phyloP scores from a whole-genome alignment of 805 yeast species.

The Phaffomyces opuntiae region DNA sequence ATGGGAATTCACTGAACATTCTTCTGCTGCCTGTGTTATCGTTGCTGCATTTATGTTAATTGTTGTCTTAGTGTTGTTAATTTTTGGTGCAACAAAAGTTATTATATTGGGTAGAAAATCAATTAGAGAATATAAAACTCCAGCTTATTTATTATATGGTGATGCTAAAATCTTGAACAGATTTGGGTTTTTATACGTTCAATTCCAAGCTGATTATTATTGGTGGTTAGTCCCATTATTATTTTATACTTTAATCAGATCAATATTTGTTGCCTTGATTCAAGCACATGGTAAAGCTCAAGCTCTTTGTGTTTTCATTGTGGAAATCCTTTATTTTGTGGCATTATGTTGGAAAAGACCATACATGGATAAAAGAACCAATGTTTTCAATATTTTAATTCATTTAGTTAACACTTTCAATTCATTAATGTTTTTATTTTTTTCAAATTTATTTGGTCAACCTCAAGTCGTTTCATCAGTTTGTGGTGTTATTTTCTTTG shows the following conservation, averaged over 20 bases:
- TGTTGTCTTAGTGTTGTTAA: constrained; percentile 50
- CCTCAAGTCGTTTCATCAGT: constrained; percentile 87
- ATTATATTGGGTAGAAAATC: constrained; percentile 70
- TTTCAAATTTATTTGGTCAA: constrained; percentile 75
- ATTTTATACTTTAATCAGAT: constrained; percentile 60
- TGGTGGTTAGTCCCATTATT: constrained; percentile 71
- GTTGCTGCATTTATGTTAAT: constrained; percentile 68
- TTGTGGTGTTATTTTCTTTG: constrained; percentile 84
- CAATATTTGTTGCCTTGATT: constrained; percentile 79
- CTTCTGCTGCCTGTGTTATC: constrained; percentile 76
- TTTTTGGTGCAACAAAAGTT: constrained; percentile 72
- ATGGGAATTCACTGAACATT: constrained; percentile 84
- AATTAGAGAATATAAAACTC: constrained; percentile 66
- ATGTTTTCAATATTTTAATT: constrained; percentile 84
- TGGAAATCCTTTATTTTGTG: constrained; percentile 67
- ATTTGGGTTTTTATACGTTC: constrained; percentile 89
- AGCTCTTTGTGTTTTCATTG: constrained; percentile 65
- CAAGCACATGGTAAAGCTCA: constrained; percentile 78
- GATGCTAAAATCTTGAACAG: constrained; percentile 73
- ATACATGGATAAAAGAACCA: constrained; percentile 90
- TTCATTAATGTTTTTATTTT: constrained; percentile 81
- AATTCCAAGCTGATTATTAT: constrained; percentile 80
- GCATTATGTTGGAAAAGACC: constrained; percentile 71
- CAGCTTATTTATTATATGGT: constrained; percentile 87
- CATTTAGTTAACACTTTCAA: constrained; percentile 75